A percentile compares a stretch with the other conserved stretches of the same genome.
Conservation (phyloP, 805 yeast genomes). For the Schizosaccharomyces osmophilus region DNA sequence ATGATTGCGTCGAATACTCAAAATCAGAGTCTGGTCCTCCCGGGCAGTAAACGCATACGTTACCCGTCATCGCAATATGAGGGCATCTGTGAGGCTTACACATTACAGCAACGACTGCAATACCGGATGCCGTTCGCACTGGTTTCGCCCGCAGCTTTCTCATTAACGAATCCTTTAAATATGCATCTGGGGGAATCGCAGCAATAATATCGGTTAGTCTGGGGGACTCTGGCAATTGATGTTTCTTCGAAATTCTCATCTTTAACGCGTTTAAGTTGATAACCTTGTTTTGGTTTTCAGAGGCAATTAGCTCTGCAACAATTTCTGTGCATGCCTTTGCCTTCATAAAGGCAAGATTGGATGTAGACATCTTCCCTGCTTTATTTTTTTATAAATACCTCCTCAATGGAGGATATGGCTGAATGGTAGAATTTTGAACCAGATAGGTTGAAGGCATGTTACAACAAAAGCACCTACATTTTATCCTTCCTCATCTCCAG, state of each 20-base stretch:
- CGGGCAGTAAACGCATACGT: conserved; percentile 92
- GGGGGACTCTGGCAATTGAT: conserved; percentile 78
- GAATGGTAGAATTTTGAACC: too few relatives aligned
- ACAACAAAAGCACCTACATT: too few relatives aligned
- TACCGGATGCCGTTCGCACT: conserved; percentile 63
- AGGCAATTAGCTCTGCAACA: conserved; percentile 58
- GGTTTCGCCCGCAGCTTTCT: conserved; percentile 97
- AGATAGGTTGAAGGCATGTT: too few relatives aligned
- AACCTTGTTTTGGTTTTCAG: conserved; percentile 36
- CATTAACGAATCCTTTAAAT: conserved; percentile 53
- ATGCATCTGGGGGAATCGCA: conserved; percentile 75
- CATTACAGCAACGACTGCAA: conserved; percentile 98
- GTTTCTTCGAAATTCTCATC: conserved; percentile 63
- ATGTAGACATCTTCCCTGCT: background rate
- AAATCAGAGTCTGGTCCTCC: conserved; percentile 98
- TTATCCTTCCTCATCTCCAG: too few relatives aligned
- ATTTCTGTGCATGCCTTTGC: conserved; percentile 46
- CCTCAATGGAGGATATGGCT: too few relatives aligned
- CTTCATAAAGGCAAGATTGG: background rate
- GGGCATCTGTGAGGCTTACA: conserved; percentile 98
- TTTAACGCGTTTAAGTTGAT: conserved; percentile 67
- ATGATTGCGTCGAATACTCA: conserved; percentile 92
- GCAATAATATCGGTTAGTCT: conserved; percentile 81
- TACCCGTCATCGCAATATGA: conserved; percentile 95
- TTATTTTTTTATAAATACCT: too few relatives aligned